These are phyloP conservation scores for Setaria italica DNA, from an alignment of 202 grass and related monocot species.

Conservation along the genomic window DNA sequence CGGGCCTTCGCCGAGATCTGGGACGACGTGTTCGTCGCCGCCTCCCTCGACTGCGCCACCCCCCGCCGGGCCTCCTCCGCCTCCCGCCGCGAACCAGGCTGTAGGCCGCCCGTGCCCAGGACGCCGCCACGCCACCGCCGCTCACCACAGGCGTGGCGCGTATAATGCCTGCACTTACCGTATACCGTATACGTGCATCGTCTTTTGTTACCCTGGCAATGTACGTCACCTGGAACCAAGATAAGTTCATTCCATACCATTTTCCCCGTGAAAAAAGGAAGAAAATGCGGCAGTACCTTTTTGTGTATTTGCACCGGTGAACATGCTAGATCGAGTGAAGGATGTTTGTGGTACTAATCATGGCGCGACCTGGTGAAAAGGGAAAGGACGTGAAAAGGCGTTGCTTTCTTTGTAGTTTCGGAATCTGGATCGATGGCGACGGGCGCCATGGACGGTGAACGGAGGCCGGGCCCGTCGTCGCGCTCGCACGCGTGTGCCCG, in stretches of 20 bases:
- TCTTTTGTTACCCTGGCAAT: neutral
- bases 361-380: neutral
- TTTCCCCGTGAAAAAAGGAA: neutral
- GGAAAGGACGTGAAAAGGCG: slow-evolving; percentile 25
- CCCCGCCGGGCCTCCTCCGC: neutral
- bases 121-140: slow-evolving; percentile 45
- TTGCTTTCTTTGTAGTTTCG: neutral
- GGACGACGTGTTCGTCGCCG: slow-evolving; percentile 70
- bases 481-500: neutral
- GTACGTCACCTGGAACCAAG: neutral
- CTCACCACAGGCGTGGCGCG: slow-evolving; percentile 49
- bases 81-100: slow-evolving; percentile 8
- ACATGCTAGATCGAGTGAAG: slow-evolving; percentile 8
- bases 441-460: slow-evolving; percentile 6
- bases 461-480: neutral
- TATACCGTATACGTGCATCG: neutral
- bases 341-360: slow-evolving; percentile 13
- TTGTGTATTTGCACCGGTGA: neutral
- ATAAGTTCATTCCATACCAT: neutral
- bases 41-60: slow-evolving; percentile 9
- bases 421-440: slow-evolving; percentile 25
- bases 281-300: neutral
- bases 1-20: slow-evolving; percentile 86
- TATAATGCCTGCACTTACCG: neutral
- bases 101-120: slow-evolving; percentile 32